A percentile compares a stretch with the other conserved stretches of the same genome.
These are phyloP conservation scores for Beauveria bassiana DNA, from an alignment of 2,329 filamentous ascomycete genomes.

Conservation along the genomic window DNA sequence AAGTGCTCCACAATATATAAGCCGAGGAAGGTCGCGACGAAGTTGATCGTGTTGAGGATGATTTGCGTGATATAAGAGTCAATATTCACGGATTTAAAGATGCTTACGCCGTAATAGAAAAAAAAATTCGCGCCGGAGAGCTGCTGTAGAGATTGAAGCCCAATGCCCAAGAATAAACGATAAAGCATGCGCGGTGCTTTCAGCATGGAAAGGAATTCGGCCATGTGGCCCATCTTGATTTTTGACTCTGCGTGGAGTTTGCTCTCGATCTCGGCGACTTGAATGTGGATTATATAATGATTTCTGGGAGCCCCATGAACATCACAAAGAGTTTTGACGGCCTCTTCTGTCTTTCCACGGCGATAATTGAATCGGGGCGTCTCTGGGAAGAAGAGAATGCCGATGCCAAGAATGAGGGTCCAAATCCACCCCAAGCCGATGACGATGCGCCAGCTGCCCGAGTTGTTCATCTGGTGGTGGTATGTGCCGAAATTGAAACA, in stretches of 20 bases:
- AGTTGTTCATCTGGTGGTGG: constrained; percentile 33
- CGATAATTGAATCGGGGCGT: constrained; percentile 45
- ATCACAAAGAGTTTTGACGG: constrained; percentile 38
- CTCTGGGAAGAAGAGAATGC: constrained; percentile 44
- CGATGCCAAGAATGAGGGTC: constrained; percentile 38
- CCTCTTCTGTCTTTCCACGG: constrained; percentile 37
- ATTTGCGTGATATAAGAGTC: constrained; percentile 61
- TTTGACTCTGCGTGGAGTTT: constrained; percentile 43
- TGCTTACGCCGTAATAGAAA: constrained; percentile 55
- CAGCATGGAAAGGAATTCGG: constrained; percentile 52
- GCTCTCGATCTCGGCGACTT: constrained; percentile 45
- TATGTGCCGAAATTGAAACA: constrained; percentile 57
- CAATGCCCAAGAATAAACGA: constrained; percentile 51
- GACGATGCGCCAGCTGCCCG: constrained; percentile 54
- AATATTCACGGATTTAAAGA: constrained; percentile 37
- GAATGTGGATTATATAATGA: constrained; percentile 37
- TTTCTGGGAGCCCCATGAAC: constrained; percentile 38
- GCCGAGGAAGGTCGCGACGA: constrained; percentile 57
- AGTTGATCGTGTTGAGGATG: constrained; percentile 60
- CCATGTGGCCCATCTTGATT: constrained; percentile 31
- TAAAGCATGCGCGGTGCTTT: constrained; percentile 57
- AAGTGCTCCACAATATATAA: constrained; percentile 64
- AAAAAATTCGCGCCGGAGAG: constrained; percentile 56
- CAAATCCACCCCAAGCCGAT: constrained; percentile 46
- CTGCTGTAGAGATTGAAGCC: constrained; percentile 59